Conservation (phyloP, 1,139 yeast species). For the Pichia sp. region DNA sequence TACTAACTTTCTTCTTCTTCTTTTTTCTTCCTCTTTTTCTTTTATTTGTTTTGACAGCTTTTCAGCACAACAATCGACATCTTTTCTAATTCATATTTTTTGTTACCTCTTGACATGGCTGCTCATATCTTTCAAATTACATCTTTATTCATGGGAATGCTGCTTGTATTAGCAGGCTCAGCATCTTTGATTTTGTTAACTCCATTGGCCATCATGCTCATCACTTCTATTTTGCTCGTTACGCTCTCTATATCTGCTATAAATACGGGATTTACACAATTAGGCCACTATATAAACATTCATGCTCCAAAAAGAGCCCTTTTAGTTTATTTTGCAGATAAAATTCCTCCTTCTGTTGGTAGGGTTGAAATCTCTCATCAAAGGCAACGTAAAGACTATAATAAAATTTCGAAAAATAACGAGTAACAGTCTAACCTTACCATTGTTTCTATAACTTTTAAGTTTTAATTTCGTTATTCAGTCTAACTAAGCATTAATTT, state of each 20-base stretch:
- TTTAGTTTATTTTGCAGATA: slow-evolving; percentile 24
- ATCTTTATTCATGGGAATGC: slow-evolving; percentile 1
- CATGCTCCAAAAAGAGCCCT: slow-evolving; percentile 16
- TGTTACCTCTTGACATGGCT: slow-evolving; percentile 3
- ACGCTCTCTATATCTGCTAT: slow-evolving; percentile 1
- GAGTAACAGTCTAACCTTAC: background rate
- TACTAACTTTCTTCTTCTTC: no score
- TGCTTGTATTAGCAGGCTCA: background rate
- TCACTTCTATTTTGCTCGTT: slow-evolving; percentile 3
- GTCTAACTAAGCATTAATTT: no score
- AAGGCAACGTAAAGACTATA: slow-evolving; percentile 3
- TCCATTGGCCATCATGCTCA: slow-evolving; percentile 5
- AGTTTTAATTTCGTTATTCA: no score
- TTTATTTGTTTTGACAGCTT: slow-evolving; percentile 4
- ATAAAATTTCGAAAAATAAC: background rate
- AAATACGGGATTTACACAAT: background rate
- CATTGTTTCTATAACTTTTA: no score
- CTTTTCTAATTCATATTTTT: background rate
- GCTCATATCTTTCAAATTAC: background rate
- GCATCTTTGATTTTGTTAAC: slow-evolving; percentile 1
- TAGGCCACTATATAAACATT: background rate
- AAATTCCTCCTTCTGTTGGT: slow-evolving; percentile 30
- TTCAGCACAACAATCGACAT: slow-evolving; percentile 4
- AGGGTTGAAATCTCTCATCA: slow-evolving; percentile 16
- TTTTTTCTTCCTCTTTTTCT: background rate